A percentile compares a stretch with the other conserved stretches of the same genome.
phyloP scores from a whole-genome alignment of 2,329 filamentous ascomycete species.

The Xylaria sp. region DNA sequence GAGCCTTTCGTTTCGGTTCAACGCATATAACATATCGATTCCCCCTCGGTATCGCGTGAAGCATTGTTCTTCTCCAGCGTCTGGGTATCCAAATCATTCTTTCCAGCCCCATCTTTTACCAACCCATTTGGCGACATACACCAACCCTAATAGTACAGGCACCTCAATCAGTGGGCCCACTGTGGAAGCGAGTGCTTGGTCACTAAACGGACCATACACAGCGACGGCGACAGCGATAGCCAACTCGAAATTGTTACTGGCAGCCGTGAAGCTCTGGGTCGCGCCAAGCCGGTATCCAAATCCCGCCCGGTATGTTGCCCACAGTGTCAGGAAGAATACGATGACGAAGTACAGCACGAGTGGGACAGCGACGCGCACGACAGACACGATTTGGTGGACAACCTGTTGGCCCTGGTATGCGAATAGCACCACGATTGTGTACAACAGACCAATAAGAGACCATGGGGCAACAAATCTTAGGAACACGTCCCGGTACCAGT shows the following conservation, averaged over 20 bases:
- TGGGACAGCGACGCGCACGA: constrained; percentile 83
- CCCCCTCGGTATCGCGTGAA: neutral
- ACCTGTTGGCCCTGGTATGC: constrained; percentile 82
- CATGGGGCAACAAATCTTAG: constrained; percentile 76
- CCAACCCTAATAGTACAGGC: constrained; percentile 79
- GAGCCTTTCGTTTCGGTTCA: neutral
- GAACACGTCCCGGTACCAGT: constrained; percentile 76
- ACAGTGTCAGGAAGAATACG: constrained; percentile 78
- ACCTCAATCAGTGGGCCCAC: constrained; percentile 90
- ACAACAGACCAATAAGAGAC: constrained; percentile 84
- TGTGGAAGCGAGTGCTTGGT: constrained; percentile 83
- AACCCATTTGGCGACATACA: constrained; percentile 76
- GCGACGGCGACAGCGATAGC: constrained; percentile 90
- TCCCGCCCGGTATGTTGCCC: constrained; percentile 70
- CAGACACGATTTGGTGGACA: constrained; percentile 84
- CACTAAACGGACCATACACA: constrained; percentile 79
- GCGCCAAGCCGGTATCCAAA: constrained; percentile 77
- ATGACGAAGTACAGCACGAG: constrained; percentile 82
- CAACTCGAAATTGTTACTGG: constrained; percentile 93
- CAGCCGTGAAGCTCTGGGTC: constrained; percentile 88
- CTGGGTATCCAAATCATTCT: constrained; percentile 43
- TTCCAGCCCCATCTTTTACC: constrained; percentile 67
- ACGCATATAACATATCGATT: neutral
- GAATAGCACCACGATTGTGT: constrained; percentile 88
- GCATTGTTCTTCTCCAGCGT: neutral